Conservation (phyloP, 2,329 filamentous ascomycete species). For the Macroventuria anomochaeta region DNA sequence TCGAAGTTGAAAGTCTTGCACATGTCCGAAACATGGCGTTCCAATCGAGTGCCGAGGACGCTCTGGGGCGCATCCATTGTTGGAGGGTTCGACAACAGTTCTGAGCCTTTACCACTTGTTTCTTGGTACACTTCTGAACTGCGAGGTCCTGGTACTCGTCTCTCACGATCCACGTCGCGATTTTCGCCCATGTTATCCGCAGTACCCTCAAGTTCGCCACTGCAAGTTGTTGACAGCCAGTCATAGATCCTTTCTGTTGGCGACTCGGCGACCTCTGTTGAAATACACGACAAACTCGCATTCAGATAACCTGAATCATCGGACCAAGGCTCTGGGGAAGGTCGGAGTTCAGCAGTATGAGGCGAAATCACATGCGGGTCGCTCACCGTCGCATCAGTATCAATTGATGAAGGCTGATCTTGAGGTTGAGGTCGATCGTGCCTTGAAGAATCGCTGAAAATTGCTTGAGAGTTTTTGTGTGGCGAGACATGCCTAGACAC, state of each 20-base stretch:
- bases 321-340: conserved; percentile 36
- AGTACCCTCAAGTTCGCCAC: neutral
- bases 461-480: neutral
- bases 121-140: too few species aligned
- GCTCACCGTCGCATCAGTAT: too few species aligned
- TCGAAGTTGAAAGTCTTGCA: neutral
- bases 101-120: too few species aligned
- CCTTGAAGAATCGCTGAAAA: neutral
- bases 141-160: neutral
- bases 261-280: neutral
- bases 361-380: neutral
- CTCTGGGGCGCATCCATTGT: neutral
- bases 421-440: neutral
- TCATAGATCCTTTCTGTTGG: conserved; percentile 20
- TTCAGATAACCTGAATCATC: conserved; percentile 36
- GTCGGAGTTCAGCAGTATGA: neutral
- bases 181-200: neutral
- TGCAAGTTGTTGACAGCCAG: conserved; percentile 24
- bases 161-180: neutral
- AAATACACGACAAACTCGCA: neutral
- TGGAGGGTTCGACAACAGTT: neutral
- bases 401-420: neutral
- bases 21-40: neutral
- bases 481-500: conserved; percentile 25
- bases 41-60: neutral